Base-by-base conservation (phyloP, 768 basidiomycete species). In the Amanita subjunquillea region DNA sequence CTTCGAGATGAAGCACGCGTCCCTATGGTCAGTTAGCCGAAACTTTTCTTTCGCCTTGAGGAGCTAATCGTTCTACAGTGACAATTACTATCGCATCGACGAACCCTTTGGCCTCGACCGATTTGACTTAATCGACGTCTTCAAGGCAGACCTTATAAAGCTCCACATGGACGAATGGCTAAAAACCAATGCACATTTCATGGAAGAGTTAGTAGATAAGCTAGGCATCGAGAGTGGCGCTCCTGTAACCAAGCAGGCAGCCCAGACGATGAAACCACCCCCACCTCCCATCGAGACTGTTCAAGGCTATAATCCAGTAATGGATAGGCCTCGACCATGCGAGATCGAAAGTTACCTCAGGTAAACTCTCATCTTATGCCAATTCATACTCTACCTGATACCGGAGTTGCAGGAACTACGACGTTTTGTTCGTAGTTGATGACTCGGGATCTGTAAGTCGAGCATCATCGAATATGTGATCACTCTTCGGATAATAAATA, bases 381-480 rank as follows among this genome's bases (percentile, higher is more conserved):
- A 39, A 15, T 4, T 39, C 29, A 40, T 9, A 23, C 22, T 42
- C n/a, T 50, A 30, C 4, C 41, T 17, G 29, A 42, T 30, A 27
- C 34, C 3, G 3, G 8, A 45, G 49, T 46, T 17, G 25, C 37
- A 65, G 65, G n/a, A 56, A 30, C 30, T 30, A 30, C 9, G 30
- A 30, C 2, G 8, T 30, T 8, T 30, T 61, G 27, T 64, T 67
- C 51, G 51, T 65, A 25, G 55, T 67, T n/a, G 64, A 67, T 49
- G 65, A 67, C 55, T 67, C 65, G 22, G 56, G 58, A 34, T 67
- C 64, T 3, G 65, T 66, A 53, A 1, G 58, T 30, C 3, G 5
- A 15, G 27, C 32, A 15, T 32, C 17, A 20, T 23, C 23, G 39
- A 9, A 9, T 34, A 20, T 13, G 20, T 8, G 12, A 20, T 8